Base-by-base conservation (phyloP, 768 basidiomycete species). In the Cystobasidium onofrii region DNA sequence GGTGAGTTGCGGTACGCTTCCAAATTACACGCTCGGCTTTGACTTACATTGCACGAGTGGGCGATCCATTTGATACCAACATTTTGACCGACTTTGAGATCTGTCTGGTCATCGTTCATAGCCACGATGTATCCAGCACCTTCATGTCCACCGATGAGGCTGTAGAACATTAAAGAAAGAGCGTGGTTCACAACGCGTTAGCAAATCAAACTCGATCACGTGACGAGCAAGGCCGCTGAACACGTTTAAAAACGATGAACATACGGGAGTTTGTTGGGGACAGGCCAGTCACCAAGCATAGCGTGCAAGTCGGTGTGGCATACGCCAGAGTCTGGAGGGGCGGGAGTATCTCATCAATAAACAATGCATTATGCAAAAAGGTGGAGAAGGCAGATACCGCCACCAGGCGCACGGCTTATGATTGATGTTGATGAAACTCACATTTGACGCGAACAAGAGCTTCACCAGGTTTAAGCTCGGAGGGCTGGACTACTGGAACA, bases 131-230 rank as follows among this genome's bases (percentile, higher is more conserved):
- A 82, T 20, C n/a, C 69, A 23, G 90, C 90, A 76, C 91, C 91
- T 81, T 92, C 89, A 79, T 92, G 91, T 0, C 92, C 90, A 18
- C 90, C 90, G 72, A 91, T 86, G 61, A 91, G 85, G 0, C 65
- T 67, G 29, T 52, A 12, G 33, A 2, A 25, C 10, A 10, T 12
- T 1, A 43, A 64, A 39, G 39, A 39, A 36, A 39, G 33, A 10
- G 13, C 36, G 63, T 13, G 52, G 18, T 6, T 13, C 57, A 60
- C 2, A 29, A 60, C 29, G 25, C 57, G 15, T 60, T 34, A 23
- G 15, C 17, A 88, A 75, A 9, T 44, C 12, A 7, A 29, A 17
- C 39, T 15, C 7, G 39, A 39, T 39, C 39, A 39, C 39, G 7
- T 39, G 15, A 39, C 39, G 15, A 39, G 39, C 7, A 39, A 39